Evolutionary conservation across 371 early-diverging fungal genomes (phyloP).

Genomic region (Syncephalastrum monosporum): DNA sequence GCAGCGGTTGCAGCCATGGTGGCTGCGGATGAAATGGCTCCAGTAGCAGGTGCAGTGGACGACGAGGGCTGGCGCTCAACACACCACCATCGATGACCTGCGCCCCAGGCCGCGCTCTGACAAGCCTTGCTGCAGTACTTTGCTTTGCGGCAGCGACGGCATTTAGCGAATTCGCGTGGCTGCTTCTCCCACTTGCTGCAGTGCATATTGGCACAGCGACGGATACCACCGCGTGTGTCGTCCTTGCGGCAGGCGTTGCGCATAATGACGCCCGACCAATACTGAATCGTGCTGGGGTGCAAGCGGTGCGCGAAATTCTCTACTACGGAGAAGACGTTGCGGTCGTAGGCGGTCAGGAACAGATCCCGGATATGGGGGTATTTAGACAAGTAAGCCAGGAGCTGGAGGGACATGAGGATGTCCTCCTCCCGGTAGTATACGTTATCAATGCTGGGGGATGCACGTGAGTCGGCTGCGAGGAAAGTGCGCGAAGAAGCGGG

Average conservation of each 20-base stretch:
- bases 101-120: conserved; percentile 74
- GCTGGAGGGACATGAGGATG: conserved; percentile 78
- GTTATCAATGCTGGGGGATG: conserved; percentile 28
- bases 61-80: conserved; percentile 46
- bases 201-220: conserved; percentile 72
- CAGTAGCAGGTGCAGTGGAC: neutral
- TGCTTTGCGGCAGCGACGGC: conserved; percentile 78
- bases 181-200: conserved; percentile 74
- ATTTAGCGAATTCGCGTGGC: conserved; percentile 77
- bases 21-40: neutral
- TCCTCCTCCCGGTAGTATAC: conserved; percentile 79
- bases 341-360: conserved; percentile 58
- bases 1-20: conserved; percentile 1
- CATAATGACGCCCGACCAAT: conserved; percentile 82
- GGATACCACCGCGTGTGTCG: conserved; percentile 65
- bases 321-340: conserved; percentile 75
- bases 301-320: conserved; percentile 67
- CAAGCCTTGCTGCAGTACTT: conserved; percentile 78
- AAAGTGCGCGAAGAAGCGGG: conserved; percentile 1
- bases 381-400: conserved; percentile 88
- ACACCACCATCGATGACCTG: conserved; percentile 82
- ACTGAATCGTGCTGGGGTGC: conserved; percentile 65
- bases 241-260: conserved; percentile 80
- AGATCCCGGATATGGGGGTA: conserved; percentile 70
- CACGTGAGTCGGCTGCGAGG: neutral